Base-by-base conservation (phyloP, 495 filamentous ascomycete species). In the Glutinoglossum americanum region DNA sequence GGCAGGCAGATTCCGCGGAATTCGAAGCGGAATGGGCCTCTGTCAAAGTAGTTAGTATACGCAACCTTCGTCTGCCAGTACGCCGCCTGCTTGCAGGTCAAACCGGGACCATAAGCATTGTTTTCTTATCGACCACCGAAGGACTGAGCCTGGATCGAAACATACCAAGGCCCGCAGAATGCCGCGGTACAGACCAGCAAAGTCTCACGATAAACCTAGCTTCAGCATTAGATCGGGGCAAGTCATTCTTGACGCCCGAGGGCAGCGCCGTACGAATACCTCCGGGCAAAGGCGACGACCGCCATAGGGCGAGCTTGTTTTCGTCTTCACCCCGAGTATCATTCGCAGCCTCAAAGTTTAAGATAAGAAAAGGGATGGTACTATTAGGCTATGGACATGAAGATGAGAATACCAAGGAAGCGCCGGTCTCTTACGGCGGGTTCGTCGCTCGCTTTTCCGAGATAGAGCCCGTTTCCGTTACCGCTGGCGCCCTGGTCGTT, bases 61-160 rank as follows among this genome's bases (percentile, higher is more conserved):
- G 93, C 21, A 89, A 94, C 62, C 74, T 98, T 8, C 79, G 93
- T 19, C 73, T 95, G 5, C 86, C 92, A 0, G 87, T 94, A 2
- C 83, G 80, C 51, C 81, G 74, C 0, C 74, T 98, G 0, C 71
- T 77, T 17, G 75, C 79, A 15, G 92, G 86, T 54, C 88, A 96
- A 72, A 90, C 92, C 1, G 92, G 93, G 1, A 94, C 88, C 1
- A 79, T 98, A 27, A 90, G 89, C 1, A 71, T 96, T 58, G 76
- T 84, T 21, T 79, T 84, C 8, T 45, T 13, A 5, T 10, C 41
- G n/a, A 10, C 19, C 17, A 10, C 19, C 10, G n/a, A 45, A 23
- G 41, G 41, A 19, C 5, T 45, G 19, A 3, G 5, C 17, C n/a
- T 45, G 1, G 41, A 21, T 21, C 41, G 41, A 45, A 45, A 45